Evolutionary conservation across 2,329 filamentous ascomycete species (phyloP).

Genomic region (Aspergillus alliaceus): DNA sequence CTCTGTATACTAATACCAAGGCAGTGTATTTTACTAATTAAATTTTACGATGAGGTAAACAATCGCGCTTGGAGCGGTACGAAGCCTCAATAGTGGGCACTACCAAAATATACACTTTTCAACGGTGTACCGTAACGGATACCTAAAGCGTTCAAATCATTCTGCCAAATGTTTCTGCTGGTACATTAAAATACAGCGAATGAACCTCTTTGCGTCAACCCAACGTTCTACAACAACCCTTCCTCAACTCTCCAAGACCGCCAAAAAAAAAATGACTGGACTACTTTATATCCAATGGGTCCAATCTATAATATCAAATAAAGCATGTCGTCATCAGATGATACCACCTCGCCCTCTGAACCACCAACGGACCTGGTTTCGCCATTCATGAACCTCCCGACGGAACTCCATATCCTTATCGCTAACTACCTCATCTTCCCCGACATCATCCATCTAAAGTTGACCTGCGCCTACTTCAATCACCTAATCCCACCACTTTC

Average conservation of each 20-base stretch:
- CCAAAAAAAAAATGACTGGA: neutral
- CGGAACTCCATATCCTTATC: conserved; percentile 32
- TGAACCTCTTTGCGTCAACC: too few relatives aligned
- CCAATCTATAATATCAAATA: neutral
- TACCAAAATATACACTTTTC: too few relatives aligned
- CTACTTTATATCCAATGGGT: neutral
- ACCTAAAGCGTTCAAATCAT: too few relatives aligned
- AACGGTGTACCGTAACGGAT: too few relatives aligned
- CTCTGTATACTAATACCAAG: too few relatives aligned
- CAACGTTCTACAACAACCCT: neutral
- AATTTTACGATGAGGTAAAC: too few relatives aligned
- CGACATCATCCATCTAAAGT: conserved; percentile 24
- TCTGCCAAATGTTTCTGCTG: too few relatives aligned
- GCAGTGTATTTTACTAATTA: too few relatives aligned
- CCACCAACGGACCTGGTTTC: neutral
- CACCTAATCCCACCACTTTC: conserved; percentile 19
- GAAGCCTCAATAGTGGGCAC: too few relatives aligned
- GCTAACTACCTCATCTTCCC: conserved; percentile 24
- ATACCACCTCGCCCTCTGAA: neutral
- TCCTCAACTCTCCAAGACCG: neutral
- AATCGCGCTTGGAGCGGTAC: too few relatives aligned
- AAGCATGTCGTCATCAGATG: neutral
- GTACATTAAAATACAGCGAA: too few relatives aligned
- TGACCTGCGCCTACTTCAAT: conserved; percentile 29
- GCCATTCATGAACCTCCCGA: conserved; percentile 21